Evolutionary conservation across 345 rosid genomes (phyloP).

Genomic region (Theobroma cacao): DNA sequence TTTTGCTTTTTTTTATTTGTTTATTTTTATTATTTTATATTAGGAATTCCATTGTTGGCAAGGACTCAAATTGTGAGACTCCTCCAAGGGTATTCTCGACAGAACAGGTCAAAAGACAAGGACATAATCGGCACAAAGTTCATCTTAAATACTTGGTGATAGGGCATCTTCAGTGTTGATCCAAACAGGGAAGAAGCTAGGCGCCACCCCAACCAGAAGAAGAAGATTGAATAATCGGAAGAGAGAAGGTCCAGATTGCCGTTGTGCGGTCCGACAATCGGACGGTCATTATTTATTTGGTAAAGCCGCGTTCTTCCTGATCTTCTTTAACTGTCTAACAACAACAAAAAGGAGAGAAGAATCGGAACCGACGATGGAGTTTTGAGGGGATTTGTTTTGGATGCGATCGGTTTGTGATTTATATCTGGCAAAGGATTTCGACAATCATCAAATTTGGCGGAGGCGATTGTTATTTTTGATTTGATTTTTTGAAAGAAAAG

Average conservation of each 20-base stretch:
- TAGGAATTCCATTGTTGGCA: constrained; percentile 21
- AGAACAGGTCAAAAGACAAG: background rate
- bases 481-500: background rate
- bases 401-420: background rate
- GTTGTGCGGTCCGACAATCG: constrained; percentile 6
- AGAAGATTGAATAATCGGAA: constrained; percentile 6
- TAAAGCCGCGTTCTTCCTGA: background rate
- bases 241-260: constrained; percentile 10
- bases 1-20: background rate
- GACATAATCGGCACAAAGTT: constrained; percentile 19
- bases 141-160: constrained; percentile 34
- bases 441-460: constrained; percentile 9
- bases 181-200: constrained; percentile 10
- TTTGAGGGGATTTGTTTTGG: constrained; percentile 8
- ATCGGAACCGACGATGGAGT: constrained; percentile 7
- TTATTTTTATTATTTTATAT: background rate
- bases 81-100: constrained; percentile 1
- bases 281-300: constrained; percentile 10
- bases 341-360: constrained; percentile 4
- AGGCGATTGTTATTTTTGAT: constrained; percentile 14
- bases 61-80: background rate
- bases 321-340: constrained; percentile 3
- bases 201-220: constrained; percentile 1
- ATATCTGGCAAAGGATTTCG: constrained; percentile 13
- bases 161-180: constrained; percentile 33